A percentile compares a stretch with the other conserved stretches of the same genome.
phyloP scores from a whole-genome alignment of 2,329 filamentous ascomycete genomes.

The Ustulina deusta region DNA sequence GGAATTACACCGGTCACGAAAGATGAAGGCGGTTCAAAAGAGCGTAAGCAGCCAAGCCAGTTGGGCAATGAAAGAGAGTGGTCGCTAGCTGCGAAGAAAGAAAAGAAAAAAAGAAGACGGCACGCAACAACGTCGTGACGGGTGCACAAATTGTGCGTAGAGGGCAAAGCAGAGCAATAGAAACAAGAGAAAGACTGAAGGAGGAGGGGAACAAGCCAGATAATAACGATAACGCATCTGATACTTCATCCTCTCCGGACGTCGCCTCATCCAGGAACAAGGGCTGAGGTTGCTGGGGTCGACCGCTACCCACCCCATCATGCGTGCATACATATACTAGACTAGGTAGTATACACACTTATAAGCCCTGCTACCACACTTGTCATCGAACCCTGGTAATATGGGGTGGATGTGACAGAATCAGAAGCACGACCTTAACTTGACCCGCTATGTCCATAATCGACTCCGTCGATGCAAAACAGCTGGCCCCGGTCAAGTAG shows the following conservation, averaged over 20 bases:
- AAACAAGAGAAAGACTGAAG: conserved; percentile 50
- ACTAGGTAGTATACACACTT: no score
- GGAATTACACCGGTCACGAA: conserved; percentile 54
- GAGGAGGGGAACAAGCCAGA: conserved; percentile 50
- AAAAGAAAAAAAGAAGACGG: conserved; percentile 55
- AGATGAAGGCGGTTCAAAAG: conserved; percentile 57
- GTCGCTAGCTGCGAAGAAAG: conserved; percentile 57
- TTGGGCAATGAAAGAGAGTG: conserved; percentile 61
- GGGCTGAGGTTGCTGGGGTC: conserved; percentile 51
- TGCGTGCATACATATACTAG: conserved; percentile 46
- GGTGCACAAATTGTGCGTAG: conserved; percentile 47
- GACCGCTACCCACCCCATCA: conserved; percentile 48
- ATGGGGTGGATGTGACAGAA: conserved; percentile 53
- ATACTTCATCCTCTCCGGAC: conserved; percentile 52
- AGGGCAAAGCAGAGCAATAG: conserved; percentile 56
- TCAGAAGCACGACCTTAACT: conserved; percentile 53
- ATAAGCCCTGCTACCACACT: conserved; percentile 58
- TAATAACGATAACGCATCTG: conserved; percentile 56
- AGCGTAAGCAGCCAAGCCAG: conserved; percentile 70
- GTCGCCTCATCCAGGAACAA: conserved; percentile 53
- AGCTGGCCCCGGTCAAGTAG: conserved; percentile 39
- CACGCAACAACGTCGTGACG: conserved; percentile 51
- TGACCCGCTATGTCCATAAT: conserved; percentile 49
- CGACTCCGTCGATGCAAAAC: conserved; percentile 49
- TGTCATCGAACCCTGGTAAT: conserved; percentile 47